A percentile compares a stretch with the other conserved stretches of the same genome.
Conservation (phyloP, 306 rosid genomes). For the Senna siamea region DNA sequence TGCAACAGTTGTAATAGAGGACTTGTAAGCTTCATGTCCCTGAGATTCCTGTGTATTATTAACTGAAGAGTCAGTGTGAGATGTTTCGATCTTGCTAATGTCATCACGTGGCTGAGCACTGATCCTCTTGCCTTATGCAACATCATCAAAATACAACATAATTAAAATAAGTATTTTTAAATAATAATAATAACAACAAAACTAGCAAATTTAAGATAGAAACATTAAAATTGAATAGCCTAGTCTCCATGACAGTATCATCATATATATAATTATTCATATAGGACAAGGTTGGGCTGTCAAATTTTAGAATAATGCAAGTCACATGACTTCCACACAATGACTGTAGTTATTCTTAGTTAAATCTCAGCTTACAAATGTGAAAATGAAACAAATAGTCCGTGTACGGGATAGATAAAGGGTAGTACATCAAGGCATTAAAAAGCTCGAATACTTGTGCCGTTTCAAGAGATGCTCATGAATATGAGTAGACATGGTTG, state of each 20-base stretch:
- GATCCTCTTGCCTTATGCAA: conserved; percentile 57
- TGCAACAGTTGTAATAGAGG: conserved; percentile 76
- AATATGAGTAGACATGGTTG: background rate
- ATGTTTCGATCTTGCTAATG: conserved; percentile 32
- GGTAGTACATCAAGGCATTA: background rate
- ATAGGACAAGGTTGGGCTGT: background rate
- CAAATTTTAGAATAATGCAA: background rate
- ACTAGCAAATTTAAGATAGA: background rate
- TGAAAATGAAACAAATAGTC: background rate
- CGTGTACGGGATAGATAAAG: background rate
- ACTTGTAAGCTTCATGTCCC: conserved; percentile 48
- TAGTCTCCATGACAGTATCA: background rate
- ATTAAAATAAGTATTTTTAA: background rate
- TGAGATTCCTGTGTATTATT: conserved; percentile 36
- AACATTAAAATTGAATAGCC: background rate
- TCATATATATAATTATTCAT: background rate
- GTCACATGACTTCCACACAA: background rate
- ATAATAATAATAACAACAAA: background rate
- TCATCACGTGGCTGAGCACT: conserved; percentile 48
- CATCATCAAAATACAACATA: conserved; percentile 28
- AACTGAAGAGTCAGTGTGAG: conserved; percentile 23
- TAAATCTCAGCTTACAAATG: background rate
- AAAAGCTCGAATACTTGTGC: background rate
- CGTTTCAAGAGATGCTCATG: background rate
- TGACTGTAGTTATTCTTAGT: background rate